Evolutionary conservation across 495 filamentous ascomycete species (phyloP).

Genomic region (Chaetomium fimeti): DNA sequence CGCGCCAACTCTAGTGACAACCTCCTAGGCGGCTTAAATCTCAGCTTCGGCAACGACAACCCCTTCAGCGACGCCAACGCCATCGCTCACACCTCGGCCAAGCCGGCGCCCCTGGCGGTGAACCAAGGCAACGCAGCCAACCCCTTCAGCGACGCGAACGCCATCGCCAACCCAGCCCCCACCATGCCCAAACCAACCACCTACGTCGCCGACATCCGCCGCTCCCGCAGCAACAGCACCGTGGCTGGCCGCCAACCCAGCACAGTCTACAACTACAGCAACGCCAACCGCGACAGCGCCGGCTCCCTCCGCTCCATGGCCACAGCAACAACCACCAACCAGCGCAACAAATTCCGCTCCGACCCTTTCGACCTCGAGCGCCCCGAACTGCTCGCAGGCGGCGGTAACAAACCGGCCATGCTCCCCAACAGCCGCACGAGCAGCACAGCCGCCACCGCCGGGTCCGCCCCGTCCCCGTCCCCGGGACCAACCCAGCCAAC

Average conservation of each 20-base stretch:
- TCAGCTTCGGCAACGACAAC: slow-evolving; percentile 38
- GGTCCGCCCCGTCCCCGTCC: neutral
- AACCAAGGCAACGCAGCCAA: slow-evolving; percentile 16
- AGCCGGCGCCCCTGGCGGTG: slow-evolving; percentile 38
- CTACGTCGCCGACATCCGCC: slow-evolving; percentile 46
- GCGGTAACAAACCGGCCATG: slow-evolving; percentile 16
- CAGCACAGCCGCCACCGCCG: slow-evolving; percentile 6
- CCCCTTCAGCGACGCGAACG: slow-evolving; percentile 46
- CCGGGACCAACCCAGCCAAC: slow-evolving; percentile 20
- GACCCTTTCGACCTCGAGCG: slow-evolving; percentile 66
- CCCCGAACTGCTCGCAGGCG: slow-evolving; percentile 46
- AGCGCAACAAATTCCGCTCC: slow-evolving; percentile 56
- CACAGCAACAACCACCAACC: slow-evolving; percentile 20
- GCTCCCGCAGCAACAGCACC: slow-evolving; percentile 42
- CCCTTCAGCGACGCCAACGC: slow-evolving; percentile 47
- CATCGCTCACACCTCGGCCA: slow-evolving; percentile 40
- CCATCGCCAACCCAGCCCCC: slow-evolving; percentile 43
- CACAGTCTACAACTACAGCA: slow-evolving; percentile 20
- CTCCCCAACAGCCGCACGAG: slow-evolving; percentile 25
- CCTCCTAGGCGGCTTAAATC: slow-evolving; percentile 43
- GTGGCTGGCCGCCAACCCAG: slow-evolving; percentile 25
- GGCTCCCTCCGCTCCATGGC: slow-evolving; percentile 35
- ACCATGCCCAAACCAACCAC: slow-evolving; percentile 34
- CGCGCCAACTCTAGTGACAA: slow-evolving; percentile 34
- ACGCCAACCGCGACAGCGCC: slow-evolving; percentile 33